Evolutionary conservation across 441 rosid genomes (phyloP).

Genomic region (Populus hybrid): DNA sequence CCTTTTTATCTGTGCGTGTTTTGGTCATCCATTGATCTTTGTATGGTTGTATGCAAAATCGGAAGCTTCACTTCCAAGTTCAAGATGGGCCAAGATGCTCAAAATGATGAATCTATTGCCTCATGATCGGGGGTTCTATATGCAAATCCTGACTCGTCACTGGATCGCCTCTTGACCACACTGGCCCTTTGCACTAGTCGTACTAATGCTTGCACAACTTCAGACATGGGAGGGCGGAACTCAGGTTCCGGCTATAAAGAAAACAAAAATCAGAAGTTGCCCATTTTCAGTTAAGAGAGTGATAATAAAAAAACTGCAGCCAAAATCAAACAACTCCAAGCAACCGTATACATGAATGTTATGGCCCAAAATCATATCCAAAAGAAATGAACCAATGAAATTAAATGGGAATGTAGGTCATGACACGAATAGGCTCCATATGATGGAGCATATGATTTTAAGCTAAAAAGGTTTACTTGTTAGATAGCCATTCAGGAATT

Average conservation of each 20-base stretch:
- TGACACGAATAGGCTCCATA: too few species aligned
- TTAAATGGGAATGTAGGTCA: too few species aligned
- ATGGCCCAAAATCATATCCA: neutral
- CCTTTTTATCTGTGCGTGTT: slow-evolving; percentile 1
- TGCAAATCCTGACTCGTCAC: slow-evolving; percentile 81
- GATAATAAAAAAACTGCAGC: neutral
- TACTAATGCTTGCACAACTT: slow-evolving; percentile 92
- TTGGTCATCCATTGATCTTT: slow-evolving; percentile 6
- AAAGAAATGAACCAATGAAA: neutral
- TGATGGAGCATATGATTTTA: too few species aligned
- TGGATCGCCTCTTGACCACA: slow-evolving; percentile 69
- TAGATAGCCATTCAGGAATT: too few species aligned
- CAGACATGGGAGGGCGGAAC: slow-evolving; percentile 98
- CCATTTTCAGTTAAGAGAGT: neutral
- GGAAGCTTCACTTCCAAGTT: slow-evolving; percentile 17
- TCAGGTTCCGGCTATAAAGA: slow-evolving; percentile 81
- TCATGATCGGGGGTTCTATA: slow-evolving; percentile 88
- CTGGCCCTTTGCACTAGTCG: slow-evolving; percentile 91
- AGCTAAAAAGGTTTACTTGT: too few species aligned
- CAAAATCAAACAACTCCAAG: neutral
- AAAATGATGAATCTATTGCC: slow-evolving; percentile 52
- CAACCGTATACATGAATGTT: neutral
- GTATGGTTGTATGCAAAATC: slow-evolving; percentile 11
- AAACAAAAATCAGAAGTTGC: neutral
- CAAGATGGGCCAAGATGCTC: slow-evolving; percentile 1